Evolutionary conservation across 2,329 filamentous ascomycete species (phyloP), one percentile per base, ranked within the genome.

Genomic region (Colletotrichum sp.): DNA sequence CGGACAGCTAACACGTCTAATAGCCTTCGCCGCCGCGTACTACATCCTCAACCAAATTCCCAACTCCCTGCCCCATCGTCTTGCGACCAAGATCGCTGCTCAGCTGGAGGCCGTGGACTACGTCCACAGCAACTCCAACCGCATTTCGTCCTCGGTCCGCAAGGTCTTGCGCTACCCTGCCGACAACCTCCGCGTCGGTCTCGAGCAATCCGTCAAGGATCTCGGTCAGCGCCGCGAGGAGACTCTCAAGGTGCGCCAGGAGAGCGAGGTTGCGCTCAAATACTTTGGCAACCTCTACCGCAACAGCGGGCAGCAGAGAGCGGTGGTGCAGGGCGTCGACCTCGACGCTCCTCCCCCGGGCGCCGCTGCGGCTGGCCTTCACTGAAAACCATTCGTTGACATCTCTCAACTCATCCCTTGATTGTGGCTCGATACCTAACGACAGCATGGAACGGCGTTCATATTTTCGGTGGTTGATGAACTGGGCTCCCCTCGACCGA

Each of bases 41-140:
- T 98, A 98, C 83, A 88, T 98, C 73, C 87, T 99, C 28, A 93
- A 93, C 73, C 95, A 96, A 78, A 97, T 99, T 78, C 97, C 97
- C 24, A 91, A 94, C 70, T 97, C 96, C 1, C 92, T 99, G 1
- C 97, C 97, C 3, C 94, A 93, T 69, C 95, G 96, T 13, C 91
- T 99, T 8, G 94, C 94, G 56, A 90, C 90, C 81, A 98, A 98
- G 86, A 94, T 99, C 74, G 93, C 95, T 3, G 88, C 91, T 36
- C 95, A 96, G 80, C 92, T 99, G 48, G 87, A 91, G 9, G 91
- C 94, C 21, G 92, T 98, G 81, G 97, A 99, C 86, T 99, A 98
- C 82, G 95, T 97, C 2, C 97, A 99, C 84, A 87, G 91, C 78
- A 99, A 99, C 86, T 92, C 96, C 60, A 89, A 91, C 21, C 94